Evolutionary conservation across 2,329 filamentous ascomycete species (phyloP).

Genomic region (Aspergillus pseudonomiae): DNA sequence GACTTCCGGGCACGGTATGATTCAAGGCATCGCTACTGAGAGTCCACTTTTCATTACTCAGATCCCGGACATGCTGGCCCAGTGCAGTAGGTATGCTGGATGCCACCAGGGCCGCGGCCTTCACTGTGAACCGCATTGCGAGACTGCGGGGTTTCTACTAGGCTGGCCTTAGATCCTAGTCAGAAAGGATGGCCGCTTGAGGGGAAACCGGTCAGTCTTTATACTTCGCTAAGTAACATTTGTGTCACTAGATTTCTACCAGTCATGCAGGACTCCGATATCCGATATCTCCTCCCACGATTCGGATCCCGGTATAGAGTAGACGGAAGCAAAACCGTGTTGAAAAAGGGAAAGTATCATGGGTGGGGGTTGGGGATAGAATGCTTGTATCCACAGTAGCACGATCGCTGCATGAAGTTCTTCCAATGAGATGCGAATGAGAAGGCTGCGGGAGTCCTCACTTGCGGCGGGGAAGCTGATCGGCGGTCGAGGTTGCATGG

Average conservation of each 20-base stretch:
- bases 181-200: not conserved
- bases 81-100: conserved; percentile 15
- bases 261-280: not conserved
- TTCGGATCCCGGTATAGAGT: not conserved
- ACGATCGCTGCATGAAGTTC: not conserved
- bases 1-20: conserved; percentile 56
- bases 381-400: conserved; percentile 9
- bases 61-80: conserved; percentile 42
- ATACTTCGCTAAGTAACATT: not conserved
- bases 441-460: not conserved
- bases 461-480: not conserved
- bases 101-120: conserved; percentile 19
- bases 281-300: not conserved
- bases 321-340: conserved; percentile 5
- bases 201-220: not conserved
- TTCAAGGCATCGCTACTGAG: conserved; percentile 51
- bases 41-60: conserved; percentile 49
- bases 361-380: not conserved
- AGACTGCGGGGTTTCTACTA: not conserved
- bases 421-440: conserved; percentile 2
- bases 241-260: not conserved
- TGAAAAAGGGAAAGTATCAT: conserved; percentile 7
- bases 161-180: not conserved
- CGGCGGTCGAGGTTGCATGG: not conserved
- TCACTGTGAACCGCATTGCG: conserved; percentile 25